Conservation (phyloP, 2,329 filamentous ascomycete genomes). For the Talaromyces piceae region DNA sequence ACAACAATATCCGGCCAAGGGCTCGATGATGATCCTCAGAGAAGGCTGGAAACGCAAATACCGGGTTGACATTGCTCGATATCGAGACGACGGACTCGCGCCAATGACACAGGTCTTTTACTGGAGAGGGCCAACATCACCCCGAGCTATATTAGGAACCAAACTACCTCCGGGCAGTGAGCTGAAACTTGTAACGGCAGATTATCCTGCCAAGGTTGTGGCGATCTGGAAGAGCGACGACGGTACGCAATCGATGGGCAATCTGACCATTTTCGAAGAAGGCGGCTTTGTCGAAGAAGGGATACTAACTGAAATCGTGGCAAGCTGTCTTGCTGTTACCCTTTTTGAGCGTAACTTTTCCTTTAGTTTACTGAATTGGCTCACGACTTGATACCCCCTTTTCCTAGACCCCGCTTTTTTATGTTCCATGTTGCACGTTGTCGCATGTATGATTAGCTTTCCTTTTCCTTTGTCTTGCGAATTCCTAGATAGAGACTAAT, state of each 20-base stretch:
- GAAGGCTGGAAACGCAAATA: conserved; percentile 3
- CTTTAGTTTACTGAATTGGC: conserved; percentile 4
- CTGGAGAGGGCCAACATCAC: conserved; percentile 7
- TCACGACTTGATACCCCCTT: not conserved
- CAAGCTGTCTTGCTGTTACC: conserved; percentile 12
- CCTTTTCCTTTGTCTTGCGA: not conserved
- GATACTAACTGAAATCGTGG: conserved; percentile 9
- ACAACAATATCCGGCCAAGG: not conserved
- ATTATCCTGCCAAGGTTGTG: conserved; percentile 7
- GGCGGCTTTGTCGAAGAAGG: conserved; percentile 8
- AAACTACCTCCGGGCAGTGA: conserved; percentile 1
- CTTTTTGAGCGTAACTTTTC: conserved; percentile 11
- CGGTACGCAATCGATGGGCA: conserved; percentile 2
- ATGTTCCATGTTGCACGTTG: not conserved
- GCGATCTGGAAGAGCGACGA: conserved; percentile 13
- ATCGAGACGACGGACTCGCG: not conserved
- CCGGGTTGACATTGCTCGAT: conserved; percentile 1
- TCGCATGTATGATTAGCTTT: not conserved
- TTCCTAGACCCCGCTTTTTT: not conserved
- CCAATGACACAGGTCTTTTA: not conserved
- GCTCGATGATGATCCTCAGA: not conserved
- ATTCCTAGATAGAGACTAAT: not conserved
- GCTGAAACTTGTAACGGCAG: conserved; percentile 10
- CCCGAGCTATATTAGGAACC: not conserved
- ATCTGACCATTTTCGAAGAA: conserved; percentile 8